Evolutionary conservation across 352 stramenopile species (phyloP).

Genomic region (Globisporangium sylvaticum): DNA sequence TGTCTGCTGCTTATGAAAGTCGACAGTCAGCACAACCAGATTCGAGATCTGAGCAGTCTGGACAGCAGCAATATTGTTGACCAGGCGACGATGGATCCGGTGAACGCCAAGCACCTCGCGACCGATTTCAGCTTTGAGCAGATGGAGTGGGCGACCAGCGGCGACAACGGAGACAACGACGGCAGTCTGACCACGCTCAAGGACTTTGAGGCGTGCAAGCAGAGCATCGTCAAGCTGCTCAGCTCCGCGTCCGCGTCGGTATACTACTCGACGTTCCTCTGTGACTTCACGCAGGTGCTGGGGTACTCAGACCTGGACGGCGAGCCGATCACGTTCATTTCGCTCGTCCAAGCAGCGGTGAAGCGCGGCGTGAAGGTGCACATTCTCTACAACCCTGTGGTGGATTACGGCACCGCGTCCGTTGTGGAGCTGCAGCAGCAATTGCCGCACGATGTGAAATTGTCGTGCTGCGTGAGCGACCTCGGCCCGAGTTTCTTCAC

Average conservation of each 20-base stretch:
- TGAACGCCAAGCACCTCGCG: constrained; percentile 15
- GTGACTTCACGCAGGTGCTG: constrained; percentile 65
- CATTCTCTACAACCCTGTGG: constrained; percentile 71
- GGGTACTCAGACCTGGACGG: constrained; percentile 22
- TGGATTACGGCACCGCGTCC: constrained; percentile 69
- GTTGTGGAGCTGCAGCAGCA: constrained; percentile 39
- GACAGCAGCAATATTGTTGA: constrained; percentile 1
- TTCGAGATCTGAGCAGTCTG: constrained; percentile 1
- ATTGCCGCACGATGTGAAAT: constrained; percentile 42
- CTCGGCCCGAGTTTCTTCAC: constrained; percentile 44
- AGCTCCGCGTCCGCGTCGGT: constrained; percentile 49
- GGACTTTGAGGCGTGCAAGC: constrained; percentile 69
- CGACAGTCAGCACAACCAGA: constrained; percentile 22
- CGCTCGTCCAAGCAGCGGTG: constrained; percentile 49
- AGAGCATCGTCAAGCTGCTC: constrained; percentile 51
- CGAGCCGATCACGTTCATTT: constrained; percentile 47
- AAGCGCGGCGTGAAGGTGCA: constrained; percentile 58
- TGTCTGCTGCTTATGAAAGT: constrained; percentile 62
- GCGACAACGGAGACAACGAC: constrained; percentile 7
- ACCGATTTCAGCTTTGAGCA: constrained; percentile 57
- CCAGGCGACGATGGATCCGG: background rate
- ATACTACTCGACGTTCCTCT: constrained; percentile 83
- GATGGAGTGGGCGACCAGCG: constrained; percentile 47
- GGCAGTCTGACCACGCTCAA: constrained; percentile 30
- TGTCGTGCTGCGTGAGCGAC: constrained; percentile 66